A percentile compares a stretch with the other conserved stretches of the same genome.
These are phyloP conservation scores for Haberlea rhodopensis DNA, from an alignment of 257 asterid species.

Conservation along the genomic window DNA sequence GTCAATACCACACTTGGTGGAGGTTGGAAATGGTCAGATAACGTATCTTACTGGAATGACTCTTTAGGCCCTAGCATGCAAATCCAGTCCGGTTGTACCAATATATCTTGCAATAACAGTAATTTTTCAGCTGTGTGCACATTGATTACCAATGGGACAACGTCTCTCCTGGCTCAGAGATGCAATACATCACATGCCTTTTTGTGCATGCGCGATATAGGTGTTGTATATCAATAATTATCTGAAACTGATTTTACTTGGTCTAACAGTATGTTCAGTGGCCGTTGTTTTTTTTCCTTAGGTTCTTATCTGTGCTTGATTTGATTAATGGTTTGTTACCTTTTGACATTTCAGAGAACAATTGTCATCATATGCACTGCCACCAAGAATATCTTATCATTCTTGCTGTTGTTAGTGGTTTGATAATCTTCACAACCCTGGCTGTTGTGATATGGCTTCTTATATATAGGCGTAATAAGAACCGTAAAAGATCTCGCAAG, in stretches of 20 bases:
- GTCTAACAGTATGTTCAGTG: neutral
- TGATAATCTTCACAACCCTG: conserved; percentile 71
- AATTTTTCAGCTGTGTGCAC: conserved; percentile 48
- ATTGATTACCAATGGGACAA: conserved; percentile 46
- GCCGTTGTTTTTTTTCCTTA: conserved; percentile 1
- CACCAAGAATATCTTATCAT: conserved; percentile 75
- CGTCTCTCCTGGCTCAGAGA: conserved; percentile 50
- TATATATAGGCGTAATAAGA: conserved; percentile 62
- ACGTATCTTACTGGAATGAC: conserved; percentile 52
- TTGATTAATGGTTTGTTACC: conserved; percentile 7
- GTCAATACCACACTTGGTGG: conserved; percentile 28
- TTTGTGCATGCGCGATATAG: conserved; percentile 60
- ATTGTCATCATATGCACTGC: conserved; percentile 84
- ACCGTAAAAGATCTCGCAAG: conserved; percentile 73
- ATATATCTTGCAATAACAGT: conserved; percentile 40
- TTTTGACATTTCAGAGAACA: conserved; percentile 48
- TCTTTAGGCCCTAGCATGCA: conserved; percentile 33
- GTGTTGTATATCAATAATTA: conserved; percentile 37
- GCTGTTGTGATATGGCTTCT: conserved; percentile 92
- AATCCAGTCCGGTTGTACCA: conserved; percentile 43
- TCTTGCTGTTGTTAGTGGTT: conserved; percentile 88
- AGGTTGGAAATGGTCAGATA: conserved; percentile 79
- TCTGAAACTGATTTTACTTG: conserved; percentile 16
- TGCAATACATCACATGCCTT: conserved; percentile 64
- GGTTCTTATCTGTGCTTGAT: neutral